Percentiles rank a stretch among this genome's conserved stretches.
Evolutionary conservation across 83 land plant genomes (phyloP).

Genomic region (Thuja plicata): DNA sequence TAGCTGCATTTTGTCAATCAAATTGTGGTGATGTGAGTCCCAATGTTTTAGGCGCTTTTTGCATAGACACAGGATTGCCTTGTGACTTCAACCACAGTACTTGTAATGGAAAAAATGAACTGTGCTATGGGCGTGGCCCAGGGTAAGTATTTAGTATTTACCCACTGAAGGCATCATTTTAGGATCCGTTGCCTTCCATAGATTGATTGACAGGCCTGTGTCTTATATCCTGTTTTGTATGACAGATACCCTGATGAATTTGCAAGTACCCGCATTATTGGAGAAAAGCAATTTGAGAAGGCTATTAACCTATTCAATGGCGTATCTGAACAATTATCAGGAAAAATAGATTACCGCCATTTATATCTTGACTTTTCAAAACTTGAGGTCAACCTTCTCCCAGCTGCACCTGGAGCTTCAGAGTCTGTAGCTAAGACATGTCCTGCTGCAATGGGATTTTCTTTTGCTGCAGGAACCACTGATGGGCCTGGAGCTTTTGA

Average conservation of each 20-base stretch:
- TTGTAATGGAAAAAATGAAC: constrained; percentile 90
- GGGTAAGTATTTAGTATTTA: constrained; percentile 49
- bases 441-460: constrained; percentile 96
- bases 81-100: constrained; percentile 99
- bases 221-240: neutral
- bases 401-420: constrained; percentile 30
- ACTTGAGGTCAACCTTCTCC: constrained; percentile 47
- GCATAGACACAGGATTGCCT: constrained; percentile 83
- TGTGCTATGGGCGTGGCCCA: constrained; percentile 98
- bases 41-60: constrained; percentile 87
- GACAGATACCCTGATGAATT: constrained; percentile 82
- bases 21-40: constrained; percentile 97
- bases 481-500: constrained; percentile 99
- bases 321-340: constrained; percentile 52
- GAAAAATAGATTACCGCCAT: constrained; percentile 66
- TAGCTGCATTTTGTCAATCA: constrained; percentile 93
- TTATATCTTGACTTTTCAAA: constrained; percentile 74
- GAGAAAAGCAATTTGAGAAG: constrained; percentile 59
- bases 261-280: constrained; percentile 75
- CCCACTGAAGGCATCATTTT: neutral
- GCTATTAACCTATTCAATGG: constrained; percentile 50
- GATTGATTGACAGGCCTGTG: neutral
- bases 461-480: constrained; percentile 98
- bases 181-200: neutral
- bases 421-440: constrained; percentile 72